These are phyloP conservation scores for Neonectria hederae DNA, from an alignment of 2,329 filamentous ascomycete genomes.

Conservation along the genomic window DNA sequence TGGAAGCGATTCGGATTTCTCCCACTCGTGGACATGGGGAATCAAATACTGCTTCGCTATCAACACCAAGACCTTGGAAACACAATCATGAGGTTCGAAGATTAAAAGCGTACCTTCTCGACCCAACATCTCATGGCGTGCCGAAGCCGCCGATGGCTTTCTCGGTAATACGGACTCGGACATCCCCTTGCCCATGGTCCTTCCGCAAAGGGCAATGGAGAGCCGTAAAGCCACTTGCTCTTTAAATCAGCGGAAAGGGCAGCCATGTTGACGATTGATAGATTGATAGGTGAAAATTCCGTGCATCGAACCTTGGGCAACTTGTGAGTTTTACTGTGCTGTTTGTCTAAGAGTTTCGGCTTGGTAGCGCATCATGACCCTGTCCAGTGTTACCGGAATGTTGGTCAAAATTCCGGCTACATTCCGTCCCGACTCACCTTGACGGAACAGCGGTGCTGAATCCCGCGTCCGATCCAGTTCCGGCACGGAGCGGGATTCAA, in stretches of 20 bases:
- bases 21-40: conserved; percentile 14
- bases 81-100: fast-evolving
- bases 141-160: conserved; percentile 18
- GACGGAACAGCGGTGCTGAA: not conserved
- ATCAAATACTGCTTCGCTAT: not conserved
- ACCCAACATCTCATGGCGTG: conserved; percentile 16
- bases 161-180: conserved; percentile 16
- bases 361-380: not conserved
- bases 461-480: not conserved
- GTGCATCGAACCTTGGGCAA: not conserved
- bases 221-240: conserved; percentile 17
- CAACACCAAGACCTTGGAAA: not conserved
- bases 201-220: conserved; percentile 12
- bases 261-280: not conserved
- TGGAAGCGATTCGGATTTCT: conserved; percentile 5
- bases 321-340: not conserved
- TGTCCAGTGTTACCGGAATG: not conserved
- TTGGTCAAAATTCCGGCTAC: not conserved
- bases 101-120: not conserved
- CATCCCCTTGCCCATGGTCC: conserved; percentile 18
- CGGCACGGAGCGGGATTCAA: not conserved
- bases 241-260: not conserved
- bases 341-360: not conserved
- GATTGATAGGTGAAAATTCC: too few relatives aligned
- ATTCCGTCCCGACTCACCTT: not conserved